Evolutionary conservation across 2,329 filamentous ascomycete genomes (phyloP).

Genomic region (Claviceps pazoutovae): DNA sequence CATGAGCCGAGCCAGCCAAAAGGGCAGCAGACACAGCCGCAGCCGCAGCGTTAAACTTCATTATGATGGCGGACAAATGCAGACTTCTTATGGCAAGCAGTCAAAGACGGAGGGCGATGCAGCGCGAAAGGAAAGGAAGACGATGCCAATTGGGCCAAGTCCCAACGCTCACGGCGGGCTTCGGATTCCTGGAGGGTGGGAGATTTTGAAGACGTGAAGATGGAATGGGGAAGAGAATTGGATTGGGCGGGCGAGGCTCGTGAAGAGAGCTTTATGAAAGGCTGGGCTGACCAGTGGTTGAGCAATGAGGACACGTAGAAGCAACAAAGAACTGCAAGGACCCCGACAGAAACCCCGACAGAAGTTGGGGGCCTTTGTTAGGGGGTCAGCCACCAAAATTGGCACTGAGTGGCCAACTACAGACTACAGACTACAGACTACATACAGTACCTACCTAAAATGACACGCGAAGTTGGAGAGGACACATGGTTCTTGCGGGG

Average conservation of each 20-base stretch:
- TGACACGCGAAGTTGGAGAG: neutral
- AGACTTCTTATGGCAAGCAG: neutral
- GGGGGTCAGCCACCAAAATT: neutral
- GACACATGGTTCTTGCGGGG: neutral
- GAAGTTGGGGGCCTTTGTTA: too few relatives aligned
- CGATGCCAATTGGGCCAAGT: conserved; percentile 7
- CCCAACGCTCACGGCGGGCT: conserved; percentile 16
- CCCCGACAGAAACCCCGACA: neutral
- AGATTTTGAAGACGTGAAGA: conserved; percentile 8
- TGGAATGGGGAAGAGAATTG: conserved; percentile 8
- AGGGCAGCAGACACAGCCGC: conserved; percentile 62
- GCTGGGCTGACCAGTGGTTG: conserved; percentile 8
- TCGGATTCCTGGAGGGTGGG: conserved; percentile 13
- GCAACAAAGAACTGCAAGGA: neutral
- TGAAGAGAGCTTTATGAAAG: conserved; percentile 3
- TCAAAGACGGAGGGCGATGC: conserved; percentile 7
- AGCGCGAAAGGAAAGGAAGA: conserved; percentile 11
- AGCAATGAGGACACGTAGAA: conserved; percentile 9
- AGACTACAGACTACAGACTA: neutral
- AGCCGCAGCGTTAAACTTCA: conserved; percentile 75
- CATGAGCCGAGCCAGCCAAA: conserved; percentile 54
- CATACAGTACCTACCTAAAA: neutral
- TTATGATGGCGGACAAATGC: conserved; percentile 40
- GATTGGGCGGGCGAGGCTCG: conserved; percentile 9
- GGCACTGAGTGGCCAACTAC: neutral